phyloP scores from a whole-genome alignment of 805 yeast genomes.

The Henningerozyma blattae region DNA sequence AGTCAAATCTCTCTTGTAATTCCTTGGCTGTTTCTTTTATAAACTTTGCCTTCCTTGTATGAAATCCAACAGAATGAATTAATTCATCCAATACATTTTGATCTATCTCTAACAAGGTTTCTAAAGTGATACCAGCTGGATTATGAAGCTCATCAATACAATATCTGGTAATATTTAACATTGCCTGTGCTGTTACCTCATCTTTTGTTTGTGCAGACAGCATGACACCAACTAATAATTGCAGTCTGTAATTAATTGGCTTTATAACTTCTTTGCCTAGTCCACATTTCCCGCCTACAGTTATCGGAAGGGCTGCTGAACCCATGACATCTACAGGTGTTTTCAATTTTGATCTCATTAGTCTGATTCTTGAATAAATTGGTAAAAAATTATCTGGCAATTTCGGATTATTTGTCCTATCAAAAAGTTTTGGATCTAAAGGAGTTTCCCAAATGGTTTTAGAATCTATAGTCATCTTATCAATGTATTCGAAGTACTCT shows the following conservation, averaged over 20 bases:
- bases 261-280: slow-evolving; percentile 15
- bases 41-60: slow-evolving; percentile 62
- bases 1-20: slow-evolving; percentile 35
- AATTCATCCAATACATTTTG: slow-evolving; percentile 49
- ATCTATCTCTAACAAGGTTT: slow-evolving; percentile 37
- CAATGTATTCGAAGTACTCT: slow-evolving; percentile 18
- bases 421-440: slow-evolving; percentile 2
- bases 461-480: slow-evolving; percentile 12
- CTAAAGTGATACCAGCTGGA: slow-evolving; percentile 42
- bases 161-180: slow-evolving; percentile 43
- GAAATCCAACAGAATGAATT: slow-evolving; percentile 81
- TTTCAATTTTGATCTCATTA: slow-evolving; percentile 51
- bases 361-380: slow-evolving; percentile 47
- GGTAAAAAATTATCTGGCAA: slow-evolving; percentile 39
- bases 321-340: slow-evolving; percentile 90
- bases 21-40: slow-evolving; percentile 51
- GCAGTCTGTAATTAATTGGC: slow-evolving; percentile 44
- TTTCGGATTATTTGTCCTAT: slow-evolving; percentile 2
- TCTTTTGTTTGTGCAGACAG: slow-evolving; percentile 88
- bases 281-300: slow-evolving; percentile 22
- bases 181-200: slow-evolving; percentile 67
- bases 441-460: slow-evolving; percentile 10
- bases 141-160: slow-evolving; percentile 29
- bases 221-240: slow-evolving; percentile 69
- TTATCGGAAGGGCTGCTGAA: slow-evolving; percentile 48